These are phyloP conservation scores for Porcisia deanei DNA, from an alignment of 208 protist genomes.

Conservation along the genomic window DNA sequence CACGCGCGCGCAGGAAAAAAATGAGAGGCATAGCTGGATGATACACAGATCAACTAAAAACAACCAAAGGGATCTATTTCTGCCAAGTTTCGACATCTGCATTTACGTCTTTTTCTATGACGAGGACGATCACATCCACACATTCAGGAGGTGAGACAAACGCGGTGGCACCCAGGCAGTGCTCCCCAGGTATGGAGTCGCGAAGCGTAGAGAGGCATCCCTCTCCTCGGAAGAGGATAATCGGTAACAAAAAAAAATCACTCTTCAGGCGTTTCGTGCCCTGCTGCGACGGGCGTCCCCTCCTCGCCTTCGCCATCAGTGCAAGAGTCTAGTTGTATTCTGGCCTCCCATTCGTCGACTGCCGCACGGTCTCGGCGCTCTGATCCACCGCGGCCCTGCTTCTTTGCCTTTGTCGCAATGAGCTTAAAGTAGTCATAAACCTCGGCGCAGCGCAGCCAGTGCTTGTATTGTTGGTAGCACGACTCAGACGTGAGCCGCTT, in stretches of 20 bases:
- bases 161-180: background rate
- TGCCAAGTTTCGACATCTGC: background rate
- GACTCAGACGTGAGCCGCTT: conserved; percentile 81
- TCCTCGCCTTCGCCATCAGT: conserved; percentile 18
- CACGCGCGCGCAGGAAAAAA: background rate
- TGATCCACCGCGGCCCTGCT: conserved; percentile 40
- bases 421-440: conserved; percentile 82
- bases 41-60: background rate
- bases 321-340: conserved; percentile 60
- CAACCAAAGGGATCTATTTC: background rate
- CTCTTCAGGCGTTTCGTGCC: background rate
- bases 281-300: background rate
- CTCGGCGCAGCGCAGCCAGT: conserved; percentile 78
- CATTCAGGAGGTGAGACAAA: background rate
- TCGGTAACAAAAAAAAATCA: background rate
- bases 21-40: background rate
- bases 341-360: conserved; percentile 88
- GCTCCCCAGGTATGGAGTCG: background rate
- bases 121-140: background rate
- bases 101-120: background rate
- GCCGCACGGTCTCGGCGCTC: conserved; percentile 70
- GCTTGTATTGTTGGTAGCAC: conserved; percentile 89
- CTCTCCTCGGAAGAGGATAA: background rate
- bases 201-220: too few relatives aligned
- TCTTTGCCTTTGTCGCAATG: conserved; percentile 80